Conservation (phyloP, 768 basidiomycete species). For the Dictyophora rubrovolvata region DNA sequence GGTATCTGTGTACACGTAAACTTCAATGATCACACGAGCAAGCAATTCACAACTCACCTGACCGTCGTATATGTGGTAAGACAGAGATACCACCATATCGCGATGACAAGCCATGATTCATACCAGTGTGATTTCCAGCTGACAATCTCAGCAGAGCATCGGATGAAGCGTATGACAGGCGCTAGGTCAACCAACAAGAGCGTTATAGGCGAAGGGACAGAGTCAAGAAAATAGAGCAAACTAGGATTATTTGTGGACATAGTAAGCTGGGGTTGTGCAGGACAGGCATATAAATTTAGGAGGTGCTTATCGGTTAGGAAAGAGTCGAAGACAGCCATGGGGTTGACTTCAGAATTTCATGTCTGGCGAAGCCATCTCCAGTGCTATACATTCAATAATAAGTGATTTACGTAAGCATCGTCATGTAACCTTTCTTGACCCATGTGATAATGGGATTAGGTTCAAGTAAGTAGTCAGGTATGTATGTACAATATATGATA, state of each 20-base stretch:
- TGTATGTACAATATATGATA: neutral
- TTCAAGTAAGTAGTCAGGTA: too few species aligned
- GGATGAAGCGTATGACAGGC: constrained; percentile 36
- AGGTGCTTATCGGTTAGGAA: neutral
- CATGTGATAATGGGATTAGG: too few species aligned
- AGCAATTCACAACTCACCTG: constrained; percentile 28
- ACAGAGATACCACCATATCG: constrained; percentile 69
- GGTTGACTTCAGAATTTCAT: neutral
- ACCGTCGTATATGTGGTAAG: constrained; percentile 44
- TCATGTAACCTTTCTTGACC: too few species aligned
- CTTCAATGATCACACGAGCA: constrained; percentile 1
- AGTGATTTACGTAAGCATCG: too few species aligned
- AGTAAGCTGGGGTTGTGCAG: neutral
- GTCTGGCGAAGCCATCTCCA: neutral
- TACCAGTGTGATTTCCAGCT: constrained; percentile 51
- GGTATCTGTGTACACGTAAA: constrained; percentile 31
- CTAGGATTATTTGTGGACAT: neutral
- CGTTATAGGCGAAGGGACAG: constrained; percentile 53
- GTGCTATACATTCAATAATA: too few species aligned
- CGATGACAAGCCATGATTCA: constrained; percentile 58
- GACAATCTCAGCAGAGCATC: constrained; percentile 36
- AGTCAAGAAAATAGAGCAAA: constrained; percentile 36
- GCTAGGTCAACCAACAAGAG: constrained; percentile 52
- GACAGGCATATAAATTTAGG: neutral
- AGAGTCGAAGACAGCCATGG: neutral